Evolutionary conservation across 116 monocot genomes (phyloP).

Genomic region (Trichopus zeylanicus): DNA sequence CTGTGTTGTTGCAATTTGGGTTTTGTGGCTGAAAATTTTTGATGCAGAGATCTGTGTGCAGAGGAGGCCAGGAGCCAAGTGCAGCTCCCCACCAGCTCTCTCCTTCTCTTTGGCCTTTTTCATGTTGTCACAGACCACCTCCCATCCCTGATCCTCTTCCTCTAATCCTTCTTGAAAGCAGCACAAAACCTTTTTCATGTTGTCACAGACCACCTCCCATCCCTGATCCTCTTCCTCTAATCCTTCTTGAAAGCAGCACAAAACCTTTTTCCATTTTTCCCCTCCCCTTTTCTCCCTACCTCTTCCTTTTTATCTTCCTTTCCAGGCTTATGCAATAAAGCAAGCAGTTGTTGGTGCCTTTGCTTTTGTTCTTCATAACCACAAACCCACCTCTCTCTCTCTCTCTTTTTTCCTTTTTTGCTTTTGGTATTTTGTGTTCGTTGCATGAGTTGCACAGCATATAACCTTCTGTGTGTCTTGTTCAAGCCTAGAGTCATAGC

Average conservation of each 20-base stretch:
- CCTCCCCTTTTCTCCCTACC: background rate
- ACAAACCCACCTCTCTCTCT: no score
- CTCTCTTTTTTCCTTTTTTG: no score
- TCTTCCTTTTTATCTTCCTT: background rate
- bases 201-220: no score
- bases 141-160: background rate
- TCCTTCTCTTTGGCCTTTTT: background rate
- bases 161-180: constrained; percentile 5
- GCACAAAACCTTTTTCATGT: constrained; percentile 3
- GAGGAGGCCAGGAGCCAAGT: background rate
- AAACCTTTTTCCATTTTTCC: background rate
- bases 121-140: constrained; percentile 2
- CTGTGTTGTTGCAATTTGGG: no score
- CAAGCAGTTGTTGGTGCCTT: background rate
- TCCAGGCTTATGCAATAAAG: constrained; percentile 1
- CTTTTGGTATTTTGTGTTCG: no score
- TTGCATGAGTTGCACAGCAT: no score
- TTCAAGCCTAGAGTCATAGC: no score
- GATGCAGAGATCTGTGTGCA: background rate
- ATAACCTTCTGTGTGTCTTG: no score
- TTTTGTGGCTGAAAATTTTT: no score
- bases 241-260: constrained; percentile 5
- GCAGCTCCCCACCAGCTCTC: background rate
- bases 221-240: background rate
- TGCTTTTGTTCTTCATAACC: constrained; percentile 2